These are phyloP conservation scores for Filobasidium uniguttulatum DNA, from an alignment of 1,284 basidiomycete genomes.

Conservation along the genomic window DNA sequence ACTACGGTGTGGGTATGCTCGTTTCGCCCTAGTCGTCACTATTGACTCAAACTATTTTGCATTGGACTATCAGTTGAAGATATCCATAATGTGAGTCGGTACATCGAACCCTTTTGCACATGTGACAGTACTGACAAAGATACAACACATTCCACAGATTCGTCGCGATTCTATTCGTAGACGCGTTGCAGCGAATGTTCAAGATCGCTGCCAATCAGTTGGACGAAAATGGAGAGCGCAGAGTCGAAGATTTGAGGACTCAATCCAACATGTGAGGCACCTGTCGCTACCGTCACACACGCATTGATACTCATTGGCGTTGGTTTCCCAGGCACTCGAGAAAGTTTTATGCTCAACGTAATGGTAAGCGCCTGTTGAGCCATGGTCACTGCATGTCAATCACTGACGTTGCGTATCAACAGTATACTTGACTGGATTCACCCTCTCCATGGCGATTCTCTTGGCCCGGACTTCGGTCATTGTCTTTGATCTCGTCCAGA, in stretches of 20 bases:
- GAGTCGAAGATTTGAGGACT: not conserved
- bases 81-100: not conserved
- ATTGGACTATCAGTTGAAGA: not conserved
- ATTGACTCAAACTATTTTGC: not conserved
- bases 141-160: conserved; percentile 46
- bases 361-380: conserved; percentile 31
- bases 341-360: conserved; percentile 70
- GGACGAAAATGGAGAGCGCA: not conserved
- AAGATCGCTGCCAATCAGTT: conserved; percentile 47
- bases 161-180: conserved; percentile 54
- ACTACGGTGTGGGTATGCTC: not conserved
- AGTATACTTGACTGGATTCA: conserved; percentile 82
- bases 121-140: too few species aligned
- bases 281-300: too few species aligned
- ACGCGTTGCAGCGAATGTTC: conserved; percentile 84
- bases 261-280: conserved; percentile 37
- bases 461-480: conserved; percentile 85
- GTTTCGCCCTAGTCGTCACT: not conserved
- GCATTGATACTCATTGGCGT: too few species aligned
- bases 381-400: not conserved
- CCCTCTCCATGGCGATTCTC: conserved; percentile 82
- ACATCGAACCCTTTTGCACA: too few species aligned
- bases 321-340: conserved; percentile 47
- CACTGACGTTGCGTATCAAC: not conserved
- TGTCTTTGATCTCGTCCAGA: conserved; percentile 74